Percentiles rank a stretch among this genome's conserved stretches.
These are phyloP conservation scores for Cyberlindnera misumaiensis DNA, from an alignment of 805 yeast species.

Conservation along the genomic window DNA sequence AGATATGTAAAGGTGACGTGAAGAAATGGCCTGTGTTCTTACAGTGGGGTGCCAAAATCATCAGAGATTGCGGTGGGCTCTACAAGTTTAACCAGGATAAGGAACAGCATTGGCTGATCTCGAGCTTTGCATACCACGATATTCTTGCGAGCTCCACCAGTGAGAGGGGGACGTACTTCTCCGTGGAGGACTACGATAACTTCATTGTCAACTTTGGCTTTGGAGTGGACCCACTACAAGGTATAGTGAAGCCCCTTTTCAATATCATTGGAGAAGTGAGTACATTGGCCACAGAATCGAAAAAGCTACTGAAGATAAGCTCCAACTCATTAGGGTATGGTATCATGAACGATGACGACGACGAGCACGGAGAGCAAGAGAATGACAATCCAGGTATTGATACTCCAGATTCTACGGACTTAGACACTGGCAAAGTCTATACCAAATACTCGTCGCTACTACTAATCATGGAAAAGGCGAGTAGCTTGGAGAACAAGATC, in stretches of 20 bases:
- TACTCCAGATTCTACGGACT: constrained; percentile 22
- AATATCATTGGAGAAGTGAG: constrained; percentile 63
- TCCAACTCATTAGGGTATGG: constrained; percentile 23
- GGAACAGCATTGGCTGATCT: constrained; percentile 62
- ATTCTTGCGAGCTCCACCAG: constrained; percentile 55
- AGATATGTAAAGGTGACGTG: constrained; percentile 78
- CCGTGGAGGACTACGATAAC: constrained; percentile 50
- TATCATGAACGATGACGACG: constrained; percentile 20
- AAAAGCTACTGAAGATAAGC: constrained; percentile 28
- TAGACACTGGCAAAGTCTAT: constrained; percentile 17
- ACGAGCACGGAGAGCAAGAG: constrained; percentile 11
- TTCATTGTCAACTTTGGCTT: constrained; percentile 24
- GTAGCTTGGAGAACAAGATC: constrained; percentile 41
- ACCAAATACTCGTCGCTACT: constrained; percentile 30
- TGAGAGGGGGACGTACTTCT: constrained; percentile 60
- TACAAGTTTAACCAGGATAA: constrained; percentile 41
- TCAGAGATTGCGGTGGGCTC: constrained; percentile 58
- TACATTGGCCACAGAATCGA: constrained; percentile 47
- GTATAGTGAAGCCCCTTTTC: constrained; percentile 65
- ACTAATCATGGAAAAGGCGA: constrained; percentile 28
- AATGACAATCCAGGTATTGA: constrained; percentile 8
- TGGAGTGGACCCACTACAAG: constrained; percentile 64
- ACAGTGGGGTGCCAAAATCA: constrained; percentile 57
- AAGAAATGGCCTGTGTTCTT: constrained; percentile 65
- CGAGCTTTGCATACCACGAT: constrained; percentile 79